Evolutionary conservation across 2,329 filamentous ascomycete genomes (phyloP), one percentile per base, ranked within the genome.

Genomic region (Xylaria digitata): DNA sequence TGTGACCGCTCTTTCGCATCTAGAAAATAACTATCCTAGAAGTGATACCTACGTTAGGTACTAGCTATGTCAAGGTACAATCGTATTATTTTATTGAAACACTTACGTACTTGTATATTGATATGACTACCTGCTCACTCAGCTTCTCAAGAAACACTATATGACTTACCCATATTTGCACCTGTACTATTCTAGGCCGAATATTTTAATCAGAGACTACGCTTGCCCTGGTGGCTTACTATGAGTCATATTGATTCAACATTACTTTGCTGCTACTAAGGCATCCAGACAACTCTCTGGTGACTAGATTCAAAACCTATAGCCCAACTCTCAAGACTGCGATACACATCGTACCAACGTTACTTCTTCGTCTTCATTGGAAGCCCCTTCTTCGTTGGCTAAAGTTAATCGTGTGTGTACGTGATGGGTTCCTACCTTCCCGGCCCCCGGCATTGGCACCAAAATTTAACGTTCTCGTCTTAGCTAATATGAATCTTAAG

Each of bases 401-500:
- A 11, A 15, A n/a, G 37, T 23, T 6, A 17, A 40, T 40, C 37
- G 13, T 5, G 37, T 40, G 11, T 40, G 37, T 13, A 15, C 11
- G 11, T 13, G 13, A 7, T 8, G 34, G 13, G 21, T 7, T 26
- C 19, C 15, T 30, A 32, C 55, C 57, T 19, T 53, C 26, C 40
- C 19, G 6, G 6, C 34, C 2, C 37, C 48, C 49, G 7, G 9
- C 40, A 37, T 37, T 21, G n/a, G 49, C 30, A 34, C 6, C 30
- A 15, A 13, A 34, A 17, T 34, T 34, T 19, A 9, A 26, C 40
- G 53, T 46, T 1, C 13, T 26, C 40, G 6, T 45, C 3, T 43
- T n/a, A 9, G 21, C 13, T 23, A 37, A 34, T 17, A 58, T 49
- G 17, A 66, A 63, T 32, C 26, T 49, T 63, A 60, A 55, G 55